phyloP scores from a whole-genome alignment of 345 rosid species.

The Aquilaria sinensis region DNA sequence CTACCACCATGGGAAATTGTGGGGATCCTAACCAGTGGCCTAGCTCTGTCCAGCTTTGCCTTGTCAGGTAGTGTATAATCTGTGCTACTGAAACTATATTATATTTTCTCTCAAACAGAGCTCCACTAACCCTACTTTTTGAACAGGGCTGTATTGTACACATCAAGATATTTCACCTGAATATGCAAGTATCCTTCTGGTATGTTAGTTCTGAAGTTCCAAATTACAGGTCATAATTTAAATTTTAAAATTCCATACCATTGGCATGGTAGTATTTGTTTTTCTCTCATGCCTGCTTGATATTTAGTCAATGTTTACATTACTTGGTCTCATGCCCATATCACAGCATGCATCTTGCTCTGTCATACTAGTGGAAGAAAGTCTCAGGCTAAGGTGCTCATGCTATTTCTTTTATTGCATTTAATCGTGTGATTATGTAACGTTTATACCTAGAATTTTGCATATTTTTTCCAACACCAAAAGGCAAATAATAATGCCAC shows the following conservation, averaged over 20 bases:
- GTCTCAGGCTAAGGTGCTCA: too few species aligned
- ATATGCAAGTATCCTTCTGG: constrained; percentile 94
- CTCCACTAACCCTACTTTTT: constrained; percentile 7
- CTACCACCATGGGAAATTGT: constrained; percentile 91
- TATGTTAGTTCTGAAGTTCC: constrained; percentile 22
- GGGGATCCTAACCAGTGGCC: constrained; percentile 77
- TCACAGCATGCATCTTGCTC: too few species aligned
- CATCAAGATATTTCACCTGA: constrained; percentile 97
- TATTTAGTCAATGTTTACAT: too few species aligned
- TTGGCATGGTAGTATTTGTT: too few species aligned
- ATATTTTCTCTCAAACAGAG: background rate
- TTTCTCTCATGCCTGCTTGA: too few species aligned
- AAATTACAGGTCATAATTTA: background rate
- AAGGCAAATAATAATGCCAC: too few species aligned
- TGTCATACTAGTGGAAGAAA: too few species aligned
- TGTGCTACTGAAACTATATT: constrained; percentile 1
- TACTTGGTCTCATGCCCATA: too few species aligned
- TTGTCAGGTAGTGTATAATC: constrained; percentile 56
- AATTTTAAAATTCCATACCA: background rate
- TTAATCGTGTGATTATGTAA: too few species aligned
- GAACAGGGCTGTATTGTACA: constrained; percentile 75
- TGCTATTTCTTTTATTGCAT: too few species aligned
- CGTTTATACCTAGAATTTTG: too few species aligned
- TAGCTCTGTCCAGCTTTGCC: constrained; percentile 91
- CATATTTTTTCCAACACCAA: too few species aligned